These are phyloP conservation scores for Trichosporon ovoides DNA, from an alignment of 1,284 basidiomycete species.

Conservation along the genomic window DNA sequence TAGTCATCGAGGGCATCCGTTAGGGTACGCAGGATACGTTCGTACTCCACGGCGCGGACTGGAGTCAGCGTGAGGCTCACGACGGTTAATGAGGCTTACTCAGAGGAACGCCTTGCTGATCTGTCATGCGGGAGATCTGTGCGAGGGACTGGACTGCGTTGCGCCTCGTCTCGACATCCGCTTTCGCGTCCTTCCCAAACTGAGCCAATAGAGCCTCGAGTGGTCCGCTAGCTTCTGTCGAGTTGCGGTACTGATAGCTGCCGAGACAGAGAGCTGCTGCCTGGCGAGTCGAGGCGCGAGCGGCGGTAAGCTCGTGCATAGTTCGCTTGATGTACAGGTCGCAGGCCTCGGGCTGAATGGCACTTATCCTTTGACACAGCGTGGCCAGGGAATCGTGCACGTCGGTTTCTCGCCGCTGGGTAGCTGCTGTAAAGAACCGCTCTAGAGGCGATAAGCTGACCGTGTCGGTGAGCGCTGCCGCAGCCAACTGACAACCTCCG, in stretches of 20 bases:
- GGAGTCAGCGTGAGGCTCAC: not conserved
- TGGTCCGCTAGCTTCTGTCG: conserved; percentile 7
- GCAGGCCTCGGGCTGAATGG: conserved; percentile 38
- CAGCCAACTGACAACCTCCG: conserved; percentile 69
- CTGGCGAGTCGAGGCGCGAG: conserved; percentile 59
- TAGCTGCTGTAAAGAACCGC: conserved; percentile 58
- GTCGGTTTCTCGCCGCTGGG: conserved; percentile 60
- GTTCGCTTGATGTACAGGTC: conserved; percentile 53
- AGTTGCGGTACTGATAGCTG: conserved; percentile 60
- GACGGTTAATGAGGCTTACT: conserved; percentile 21
- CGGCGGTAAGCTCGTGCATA: conserved; percentile 58
- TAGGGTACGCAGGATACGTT: conserved; percentile 33
- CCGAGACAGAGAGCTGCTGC: conserved; percentile 73
- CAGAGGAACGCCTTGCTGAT: conserved; percentile 7
- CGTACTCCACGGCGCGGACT: conserved; percentile 20
- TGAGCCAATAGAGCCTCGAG: conserved; percentile 27
- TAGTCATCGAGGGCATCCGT: conserved; percentile 77
- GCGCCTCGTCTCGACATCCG: conserved; percentile 45
- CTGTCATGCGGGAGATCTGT: conserved; percentile 22
- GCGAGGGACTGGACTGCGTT: conserved; percentile 35
- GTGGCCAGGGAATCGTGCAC: conserved; percentile 71
- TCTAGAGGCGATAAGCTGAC: conserved; percentile 5
- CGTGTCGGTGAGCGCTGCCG: conserved; percentile 57
- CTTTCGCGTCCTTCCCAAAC: conserved; percentile 18
- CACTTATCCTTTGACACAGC: conserved; percentile 63